A percentile compares a stretch with the other conserved stretches of the same genome.
These are phyloP conservation scores for Aureobasidium leucospermi DNA, from an alignment of 2,329 filamentous ascomycete species.

Conservation along the genomic window DNA sequence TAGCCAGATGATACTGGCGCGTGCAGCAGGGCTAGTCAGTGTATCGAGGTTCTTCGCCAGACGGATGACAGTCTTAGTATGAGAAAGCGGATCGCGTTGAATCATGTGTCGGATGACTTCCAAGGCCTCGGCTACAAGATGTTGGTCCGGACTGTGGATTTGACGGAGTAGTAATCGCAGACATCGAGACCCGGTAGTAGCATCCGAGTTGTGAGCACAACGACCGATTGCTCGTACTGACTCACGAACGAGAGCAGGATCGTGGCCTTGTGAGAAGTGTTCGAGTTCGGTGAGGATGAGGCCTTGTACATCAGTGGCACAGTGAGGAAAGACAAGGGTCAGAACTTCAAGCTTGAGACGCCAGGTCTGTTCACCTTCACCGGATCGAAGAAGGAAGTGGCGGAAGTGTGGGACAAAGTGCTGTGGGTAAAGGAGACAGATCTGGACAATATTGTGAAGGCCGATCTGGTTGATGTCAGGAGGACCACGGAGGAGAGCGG, in stretches of 20 bases:
- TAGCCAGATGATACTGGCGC: constrained; percentile 94
- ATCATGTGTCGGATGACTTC: constrained; percentile 95
- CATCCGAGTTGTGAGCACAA: constrained; percentile 70
- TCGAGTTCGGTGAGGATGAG: constrained; percentile 88
- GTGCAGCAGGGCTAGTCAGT: constrained; percentile 76
- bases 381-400: constrained; percentile 79
- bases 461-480: constrained; percentile 85
- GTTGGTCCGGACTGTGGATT: constrained; percentile 80
- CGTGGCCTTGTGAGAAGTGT: constrained; percentile 73
- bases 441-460: constrained; percentile 90
- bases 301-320: constrained; percentile 66
- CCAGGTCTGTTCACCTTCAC: constrained; percentile 76
- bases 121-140: constrained; percentile 81
- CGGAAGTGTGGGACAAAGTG: constrained; percentile 83
- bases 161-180: constrained; percentile 76
- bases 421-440: constrained; percentile 67
- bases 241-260: constrained; percentile 75
- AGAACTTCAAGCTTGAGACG: constrained; percentile 85
- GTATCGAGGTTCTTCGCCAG: constrained; percentile 87
- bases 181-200: constrained; percentile 66
- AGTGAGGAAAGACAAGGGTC: constrained; percentile 83
- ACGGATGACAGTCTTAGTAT: constrained; percentile 77
- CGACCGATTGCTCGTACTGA: constrained; percentile 88
- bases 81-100: constrained; percentile 75
- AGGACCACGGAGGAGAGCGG: constrained; percentile 76